These are phyloP conservation scores for Biscogniauxia mediterranea DNA, from an alignment of 2,329 filamentous ascomycete genomes.

Conservation along the genomic window DNA sequence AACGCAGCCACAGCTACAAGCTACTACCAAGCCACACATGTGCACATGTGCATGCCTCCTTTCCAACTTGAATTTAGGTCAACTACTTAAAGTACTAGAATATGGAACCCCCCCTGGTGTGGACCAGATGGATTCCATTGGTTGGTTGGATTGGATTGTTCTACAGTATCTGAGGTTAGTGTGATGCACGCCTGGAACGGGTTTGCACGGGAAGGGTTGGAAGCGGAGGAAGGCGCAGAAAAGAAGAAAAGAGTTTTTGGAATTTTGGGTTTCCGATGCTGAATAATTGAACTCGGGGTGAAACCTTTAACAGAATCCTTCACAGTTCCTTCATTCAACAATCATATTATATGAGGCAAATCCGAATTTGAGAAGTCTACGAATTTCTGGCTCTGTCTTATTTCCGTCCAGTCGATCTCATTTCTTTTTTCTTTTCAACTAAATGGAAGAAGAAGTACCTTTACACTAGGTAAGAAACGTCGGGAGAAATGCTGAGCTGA, in stretches of 20 bases:
- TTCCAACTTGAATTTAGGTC: no score
- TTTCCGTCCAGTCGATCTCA: not conserved
- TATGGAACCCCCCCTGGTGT: no score
- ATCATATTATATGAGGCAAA: not conserved
- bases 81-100: no score
- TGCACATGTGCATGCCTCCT: no score
- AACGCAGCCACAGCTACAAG: not conserved
- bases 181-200: no score
- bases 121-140: no score
- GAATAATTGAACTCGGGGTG: not conserved
- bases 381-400: not conserved
- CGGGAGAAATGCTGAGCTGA: not conserved
- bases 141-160: no score
- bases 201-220: not conserved
- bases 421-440: not conserved
- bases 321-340: not conserved
- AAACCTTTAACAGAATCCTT: not conserved
- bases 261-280: not conserved
- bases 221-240: no score
- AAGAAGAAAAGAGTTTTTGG: not conserved
- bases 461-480: not conserved
- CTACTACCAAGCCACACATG: not conserved
- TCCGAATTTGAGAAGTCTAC: not conserved
- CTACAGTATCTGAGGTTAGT: no score
- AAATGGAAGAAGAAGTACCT: no score